Percentiles rank a stretch among this genome's conserved stretches.
phyloP scores from a whole-genome alignment of 1,284 basidiomycete genomes.

The Rhodotorula sp. region DNA sequence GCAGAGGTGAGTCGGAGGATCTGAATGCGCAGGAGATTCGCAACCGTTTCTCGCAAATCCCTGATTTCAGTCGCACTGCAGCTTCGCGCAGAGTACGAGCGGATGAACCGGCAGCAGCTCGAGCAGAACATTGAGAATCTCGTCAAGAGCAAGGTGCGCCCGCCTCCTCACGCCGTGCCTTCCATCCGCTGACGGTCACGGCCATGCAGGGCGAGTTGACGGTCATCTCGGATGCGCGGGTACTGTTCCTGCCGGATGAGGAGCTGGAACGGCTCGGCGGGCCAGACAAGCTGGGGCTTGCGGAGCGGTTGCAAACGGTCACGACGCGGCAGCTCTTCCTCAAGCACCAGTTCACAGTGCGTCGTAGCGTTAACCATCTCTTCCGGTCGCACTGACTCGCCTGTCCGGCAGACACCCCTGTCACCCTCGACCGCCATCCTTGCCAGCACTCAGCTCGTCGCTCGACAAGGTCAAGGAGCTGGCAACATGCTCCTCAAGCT shows the following conservation, averaged over 20 bases:
- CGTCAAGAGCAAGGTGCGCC: constrained; percentile 57
- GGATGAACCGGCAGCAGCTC: constrained; percentile 53
- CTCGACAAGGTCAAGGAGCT: constrained; percentile 47
- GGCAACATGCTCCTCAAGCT: constrained; percentile 61
- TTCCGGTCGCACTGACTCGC: background rate
- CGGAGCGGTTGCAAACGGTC: constrained; percentile 22
- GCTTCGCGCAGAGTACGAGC: constrained; percentile 56
- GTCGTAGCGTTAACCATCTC: background rate
- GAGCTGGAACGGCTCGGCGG: constrained; percentile 22
- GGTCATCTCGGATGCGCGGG: constrained; percentile 32
- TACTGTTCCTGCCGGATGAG: constrained; percentile 27
- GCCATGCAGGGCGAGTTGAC: constrained; percentile 32
- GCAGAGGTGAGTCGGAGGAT: constrained; percentile 57
- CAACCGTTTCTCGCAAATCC: background rate
- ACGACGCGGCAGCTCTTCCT: constrained; percentile 33
- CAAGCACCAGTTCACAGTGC: constrained; percentile 38
- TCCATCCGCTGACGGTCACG: background rate
- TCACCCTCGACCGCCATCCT: constrained; percentile 30
- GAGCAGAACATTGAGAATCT: constrained; percentile 55
- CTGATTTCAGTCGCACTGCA: constrained; percentile 37
- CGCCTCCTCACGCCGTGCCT: background rate
- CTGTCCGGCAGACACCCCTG: constrained; percentile 25
- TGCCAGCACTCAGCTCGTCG: constrained; percentile 47
- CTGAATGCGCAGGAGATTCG: background rate
- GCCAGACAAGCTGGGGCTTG: constrained; percentile 10